phyloP scores from a whole-genome alignment of 2,329 filamentous ascomycete genomes.

The Byssoonygena ceratinophila region DNA sequence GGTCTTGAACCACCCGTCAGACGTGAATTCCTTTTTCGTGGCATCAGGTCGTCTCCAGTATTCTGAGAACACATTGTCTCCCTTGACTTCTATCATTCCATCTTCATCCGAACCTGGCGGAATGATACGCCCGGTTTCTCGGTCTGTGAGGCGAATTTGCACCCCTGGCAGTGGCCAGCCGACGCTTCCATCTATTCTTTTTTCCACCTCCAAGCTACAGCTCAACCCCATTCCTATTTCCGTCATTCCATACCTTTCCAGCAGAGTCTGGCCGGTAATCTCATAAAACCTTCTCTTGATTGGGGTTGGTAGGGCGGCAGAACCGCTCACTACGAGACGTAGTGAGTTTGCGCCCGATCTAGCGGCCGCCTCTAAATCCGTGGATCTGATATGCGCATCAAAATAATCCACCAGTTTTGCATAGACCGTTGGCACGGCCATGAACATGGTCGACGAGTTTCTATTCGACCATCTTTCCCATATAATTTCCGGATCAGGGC shows the following conservation, averaged over 20 bases:
- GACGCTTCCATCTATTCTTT: conserved; percentile 40
- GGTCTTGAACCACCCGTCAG: conserved; percentile 42
- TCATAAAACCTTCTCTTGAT: conserved; percentile 34
- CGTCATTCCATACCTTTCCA: conserved; percentile 43
- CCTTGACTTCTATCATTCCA: conserved; percentile 37
- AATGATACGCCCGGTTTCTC: conserved; percentile 28
- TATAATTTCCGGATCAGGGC: conserved; percentile 37
- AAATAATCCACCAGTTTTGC: conserved; percentile 40
- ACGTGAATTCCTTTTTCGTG: conserved; percentile 38
- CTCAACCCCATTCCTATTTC: conserved; percentile 43
- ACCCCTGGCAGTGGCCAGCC: conserved; percentile 41
- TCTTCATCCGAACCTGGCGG: conserved; percentile 26
- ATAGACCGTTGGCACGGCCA: conserved; percentile 45
- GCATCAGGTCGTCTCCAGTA: conserved; percentile 38
- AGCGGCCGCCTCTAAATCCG: conserved; percentile 26
- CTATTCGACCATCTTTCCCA: conserved; percentile 39
- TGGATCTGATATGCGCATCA: conserved; percentile 30
- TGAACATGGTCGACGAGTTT: conserved; percentile 39
- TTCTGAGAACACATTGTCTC: conserved; percentile 35
- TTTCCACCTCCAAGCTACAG: conserved; percentile 33
- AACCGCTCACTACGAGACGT: conserved; percentile 34
- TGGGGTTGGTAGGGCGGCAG: conserved; percentile 35
- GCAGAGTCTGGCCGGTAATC: conserved; percentile 35
- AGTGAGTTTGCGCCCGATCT: conserved; percentile 27
- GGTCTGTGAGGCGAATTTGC: conserved; percentile 37